Base-by-base conservation (phyloP, 176 grass and related monocot species). In the Musa beccarii region DNA sequence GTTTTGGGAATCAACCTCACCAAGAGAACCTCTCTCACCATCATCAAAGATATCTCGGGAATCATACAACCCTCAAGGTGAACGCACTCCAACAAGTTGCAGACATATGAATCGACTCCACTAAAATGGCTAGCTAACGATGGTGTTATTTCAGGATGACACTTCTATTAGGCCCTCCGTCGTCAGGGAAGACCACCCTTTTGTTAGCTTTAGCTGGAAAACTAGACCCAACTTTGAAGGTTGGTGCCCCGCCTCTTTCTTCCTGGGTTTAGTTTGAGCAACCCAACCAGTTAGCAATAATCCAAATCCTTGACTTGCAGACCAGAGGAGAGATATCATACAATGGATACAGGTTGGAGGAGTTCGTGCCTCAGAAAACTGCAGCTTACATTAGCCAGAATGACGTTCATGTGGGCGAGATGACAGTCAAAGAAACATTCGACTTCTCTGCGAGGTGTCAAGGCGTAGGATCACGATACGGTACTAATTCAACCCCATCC, bases 121-220 rank as follows among this genome's bases (percentile, higher is more conserved):
- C 29, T 34, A 5, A 5, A 34, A 34, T 34, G 29, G 29, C 29
- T 34, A 5, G 29, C 29, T 34, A 34, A 34, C 29, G 5, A 5
- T 34, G 29, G 29, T 34, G 29, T 5, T 69, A 51, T 66, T 78
- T 87, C 8, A 67, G 90, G 88, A 99, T 99, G 90, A 94, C 95
- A 70, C 83, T 99, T 80, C 80, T 99, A 15, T 79, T 99, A 16
- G 95, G 95, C 22, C 95, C 95, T 19, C 95, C 95, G 49, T 91
- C 90, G 51, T 98, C 95, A 17, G 95, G 95, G 65, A 98, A 98
- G 84, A 99, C 95, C 0, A 99, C 90, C 0, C 84, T 99, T 68
- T 82, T 99, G 53, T 87, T 99, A 9, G 86, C 95, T 1, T 80
- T 99, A 49, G 95, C 95, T 26, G 90, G 90, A 13, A 99, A 99